A percentile compares a stretch with the other conserved stretches of the same genome.
Conservation (phyloP, 169 alveolate genomes). For the Cryptosporidium ryanae region DNA sequence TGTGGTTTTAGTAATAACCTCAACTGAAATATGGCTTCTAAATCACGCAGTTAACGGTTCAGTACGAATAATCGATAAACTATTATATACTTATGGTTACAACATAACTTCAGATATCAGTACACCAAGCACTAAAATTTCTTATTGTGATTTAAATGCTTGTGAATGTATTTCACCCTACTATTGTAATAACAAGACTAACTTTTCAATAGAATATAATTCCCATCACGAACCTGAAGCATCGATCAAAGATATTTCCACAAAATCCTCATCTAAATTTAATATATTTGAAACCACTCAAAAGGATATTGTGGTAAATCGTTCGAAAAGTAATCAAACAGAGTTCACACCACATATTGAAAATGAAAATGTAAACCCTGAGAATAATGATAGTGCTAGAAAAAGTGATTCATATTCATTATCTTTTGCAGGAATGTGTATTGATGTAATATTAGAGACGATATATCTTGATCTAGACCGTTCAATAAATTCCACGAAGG, state of each 20-base stretch:
- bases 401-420: slow-evolving; percentile 9
- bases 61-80: slow-evolving; percentile 16
- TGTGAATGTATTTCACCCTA: slow-evolving; percentile 45
- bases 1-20: slow-evolving; percentile 7
- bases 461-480: slow-evolving; percentile 13
- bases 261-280: slow-evolving; percentile 12
- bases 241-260: background rate
- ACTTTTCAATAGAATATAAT: slow-evolving; percentile 11
- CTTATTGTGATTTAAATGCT: slow-evolving; percentile 25
- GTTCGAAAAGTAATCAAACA: background rate
- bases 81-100: slow-evolving; percentile 16
- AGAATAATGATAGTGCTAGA: background rate
- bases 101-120: slow-evolving; percentile 9
- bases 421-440: slow-evolving; percentile 56
- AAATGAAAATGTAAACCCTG: background rate
- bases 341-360: background rate
- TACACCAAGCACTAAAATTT: slow-evolving; percentile 60
- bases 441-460: slow-evolving; percentile 24
- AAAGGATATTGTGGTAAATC: background rate
- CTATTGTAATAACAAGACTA: background rate
- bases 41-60: slow-evolving; percentile 18
- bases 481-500: slow-evolving; percentile 10
- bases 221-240: slow-evolving; percentile 3
- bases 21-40: slow-evolving; percentile 47
- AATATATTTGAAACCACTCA: slow-evolving; percentile 6